These are phyloP conservation scores for Phlebopus sp. DNA, from an alignment of 1,284 basidiomycete species.

Conservation along the genomic window DNA sequence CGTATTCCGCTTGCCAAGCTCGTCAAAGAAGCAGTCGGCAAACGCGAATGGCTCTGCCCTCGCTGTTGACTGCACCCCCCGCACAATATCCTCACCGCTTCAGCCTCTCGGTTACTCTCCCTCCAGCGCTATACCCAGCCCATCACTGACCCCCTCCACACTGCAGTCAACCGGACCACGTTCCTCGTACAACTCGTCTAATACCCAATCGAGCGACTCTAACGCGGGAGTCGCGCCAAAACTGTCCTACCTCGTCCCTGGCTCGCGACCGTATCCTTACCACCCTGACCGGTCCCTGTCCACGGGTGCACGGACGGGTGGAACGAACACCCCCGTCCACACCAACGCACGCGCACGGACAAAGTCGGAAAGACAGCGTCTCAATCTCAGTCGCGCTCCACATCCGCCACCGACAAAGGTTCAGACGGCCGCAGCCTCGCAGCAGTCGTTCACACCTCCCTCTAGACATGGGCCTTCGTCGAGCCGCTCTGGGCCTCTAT, in stretches of 20 bases:
- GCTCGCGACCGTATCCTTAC: constrained; percentile 31
- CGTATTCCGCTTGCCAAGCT: constrained; percentile 32
- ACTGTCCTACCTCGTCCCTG: constrained; percentile 34
- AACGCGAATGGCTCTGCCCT: constrained; percentile 16
- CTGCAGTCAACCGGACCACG: constrained; percentile 49
- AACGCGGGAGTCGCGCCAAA: constrained; percentile 36
- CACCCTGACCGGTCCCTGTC: constrained; percentile 19
- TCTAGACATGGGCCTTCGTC: constrained; percentile 33
- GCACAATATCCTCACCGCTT: constrained; percentile 36
- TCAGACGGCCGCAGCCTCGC: constrained; percentile 35
- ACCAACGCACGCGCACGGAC: constrained; percentile 43
- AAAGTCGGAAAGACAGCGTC: constrained; percentile 58
- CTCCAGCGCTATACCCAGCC: constrained; percentile 41
- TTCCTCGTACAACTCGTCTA: constrained; percentile 71
- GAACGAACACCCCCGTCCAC: constrained; percentile 28
- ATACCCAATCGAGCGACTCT: constrained; percentile 66
- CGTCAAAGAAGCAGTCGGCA: constrained; percentile 28
- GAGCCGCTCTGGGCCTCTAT: constrained; percentile 43
- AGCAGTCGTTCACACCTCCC: constrained; percentile 36
- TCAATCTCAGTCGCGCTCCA: constrained; percentile 16
- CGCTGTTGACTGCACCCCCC: constrained; percentile 30
- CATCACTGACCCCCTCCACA: constrained; percentile 50
- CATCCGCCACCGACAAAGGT: constrained; percentile 25
- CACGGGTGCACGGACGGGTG: constrained; percentile 36
- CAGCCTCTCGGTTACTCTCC: constrained; percentile 19